phyloP scores from a whole-genome alignment of 148 eudicot species.

The Vaccinium macrocarpon region DNA sequence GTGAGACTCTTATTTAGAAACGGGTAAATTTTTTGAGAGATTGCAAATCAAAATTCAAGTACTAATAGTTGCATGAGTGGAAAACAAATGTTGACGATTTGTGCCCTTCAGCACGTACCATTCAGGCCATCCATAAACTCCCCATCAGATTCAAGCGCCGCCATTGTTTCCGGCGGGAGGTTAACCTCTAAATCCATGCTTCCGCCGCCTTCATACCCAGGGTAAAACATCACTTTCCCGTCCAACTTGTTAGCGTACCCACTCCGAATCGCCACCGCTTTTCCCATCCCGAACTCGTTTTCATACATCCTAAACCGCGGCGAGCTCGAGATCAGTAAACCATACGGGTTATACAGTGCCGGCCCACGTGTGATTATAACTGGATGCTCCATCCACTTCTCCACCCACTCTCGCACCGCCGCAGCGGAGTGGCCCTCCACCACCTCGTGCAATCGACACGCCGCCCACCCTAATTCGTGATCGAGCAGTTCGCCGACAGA shows the following conservation, averaged over 20 bases:
- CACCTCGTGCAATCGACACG: neutral
- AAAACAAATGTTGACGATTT: too few species aligned
- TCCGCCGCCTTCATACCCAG: conserved; percentile 24
- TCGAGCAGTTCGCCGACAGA: neutral
- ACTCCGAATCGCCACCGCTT: conserved; percentile 29
- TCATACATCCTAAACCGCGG: conserved; percentile 29
- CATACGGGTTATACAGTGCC: conserved; percentile 20
- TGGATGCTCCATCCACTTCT: conserved; percentile 12
- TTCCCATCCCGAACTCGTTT: conserved; percentile 28
- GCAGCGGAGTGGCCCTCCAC: conserved; percentile 10
- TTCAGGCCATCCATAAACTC: conserved; percentile 16
- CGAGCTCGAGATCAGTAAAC: conserved; percentile 23
- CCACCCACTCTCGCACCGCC: conserved; percentile 3
- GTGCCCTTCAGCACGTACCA: neutral
- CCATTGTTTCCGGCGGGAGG: conserved; percentile 20
- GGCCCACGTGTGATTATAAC: conserved; percentile 8
- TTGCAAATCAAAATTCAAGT: too few species aligned
- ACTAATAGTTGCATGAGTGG: too few species aligned
- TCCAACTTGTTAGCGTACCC: conserved; percentile 26
- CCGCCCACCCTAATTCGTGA: neutral
- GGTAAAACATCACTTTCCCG: conserved; percentile 29
- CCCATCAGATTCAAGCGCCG: conserved; percentile 17
- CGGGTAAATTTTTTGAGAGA: too few species aligned
- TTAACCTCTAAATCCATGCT: conserved; percentile 35
- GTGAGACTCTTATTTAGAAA: too few species aligned